Conservation (phyloP, 2,329 filamentous ascomycete species). For the Seiridium unicorne region DNA sequence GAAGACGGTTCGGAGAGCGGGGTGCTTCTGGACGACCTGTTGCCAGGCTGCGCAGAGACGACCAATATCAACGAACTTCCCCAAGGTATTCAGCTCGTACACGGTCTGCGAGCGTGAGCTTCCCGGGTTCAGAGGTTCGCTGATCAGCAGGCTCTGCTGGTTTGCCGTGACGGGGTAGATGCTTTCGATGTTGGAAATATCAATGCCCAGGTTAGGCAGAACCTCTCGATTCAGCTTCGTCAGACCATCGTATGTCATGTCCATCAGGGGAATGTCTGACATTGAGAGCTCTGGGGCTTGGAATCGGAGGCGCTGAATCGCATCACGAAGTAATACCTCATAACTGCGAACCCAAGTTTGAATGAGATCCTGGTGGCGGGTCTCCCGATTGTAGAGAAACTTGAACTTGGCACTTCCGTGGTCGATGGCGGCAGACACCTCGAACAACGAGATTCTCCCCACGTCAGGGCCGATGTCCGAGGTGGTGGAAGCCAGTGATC, state of each 20-base stretch:
- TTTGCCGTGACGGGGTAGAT: constrained; percentile 46
- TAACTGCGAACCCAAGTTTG: constrained; percentile 45
- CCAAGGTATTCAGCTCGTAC: constrained; percentile 44
- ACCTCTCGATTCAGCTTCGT: constrained; percentile 41
- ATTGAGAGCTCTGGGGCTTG: constrained; percentile 47
- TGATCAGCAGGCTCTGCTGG: constrained; percentile 49
- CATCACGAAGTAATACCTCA: constrained; percentile 43
- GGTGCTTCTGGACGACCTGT: constrained; percentile 42
- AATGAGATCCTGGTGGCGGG: constrained; percentile 41
- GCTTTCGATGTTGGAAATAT: constrained; percentile 44
- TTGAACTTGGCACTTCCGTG: constrained; percentile 43
- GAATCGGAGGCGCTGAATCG: constrained; percentile 37
- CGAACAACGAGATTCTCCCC: constrained; percentile 49
- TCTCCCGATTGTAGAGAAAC: constrained; percentile 41
- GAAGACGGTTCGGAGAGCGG: constrained; percentile 49
- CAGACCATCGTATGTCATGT: constrained; percentile 45
- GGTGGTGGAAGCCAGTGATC: constrained; percentile 33
- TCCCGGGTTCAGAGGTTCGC: constrained; percentile 39
- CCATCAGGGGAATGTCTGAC: constrained; percentile 46
- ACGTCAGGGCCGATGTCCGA: constrained; percentile 45
- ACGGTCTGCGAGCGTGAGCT: constrained; percentile 43
- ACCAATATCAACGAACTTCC: constrained; percentile 37
- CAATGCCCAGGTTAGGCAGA: constrained; percentile 38
- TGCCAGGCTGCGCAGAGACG: constrained; percentile 50
- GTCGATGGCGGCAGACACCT: constrained; percentile 47